Evolutionary conservation across 495 filamentous ascomycete genomes (phyloP).

Genomic region (Sporormia fimetaria): DNA sequence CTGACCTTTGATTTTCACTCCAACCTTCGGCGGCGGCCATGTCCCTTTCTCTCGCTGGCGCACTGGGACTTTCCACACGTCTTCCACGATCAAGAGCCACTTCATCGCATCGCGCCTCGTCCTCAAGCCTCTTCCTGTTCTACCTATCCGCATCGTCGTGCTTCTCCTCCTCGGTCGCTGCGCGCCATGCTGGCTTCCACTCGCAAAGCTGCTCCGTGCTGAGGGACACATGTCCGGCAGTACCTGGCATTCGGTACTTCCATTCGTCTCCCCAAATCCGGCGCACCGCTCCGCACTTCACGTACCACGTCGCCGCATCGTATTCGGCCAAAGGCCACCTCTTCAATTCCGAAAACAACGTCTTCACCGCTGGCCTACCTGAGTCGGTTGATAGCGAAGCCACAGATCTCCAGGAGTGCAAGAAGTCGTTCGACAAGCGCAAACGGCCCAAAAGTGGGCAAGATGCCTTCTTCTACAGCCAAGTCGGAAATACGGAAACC

Average conservation of each 20-base stretch:
- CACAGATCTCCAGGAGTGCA: conserved; percentile 17
- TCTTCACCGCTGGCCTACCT: conserved; percentile 22
- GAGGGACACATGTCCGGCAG: conserved; percentile 8
- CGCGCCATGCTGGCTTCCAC: conserved; percentile 1
- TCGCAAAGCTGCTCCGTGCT: conserved; percentile 10
- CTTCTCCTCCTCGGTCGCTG: conserved; percentile 6
- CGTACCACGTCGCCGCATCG: conserved; percentile 55
- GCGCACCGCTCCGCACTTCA: conserved; percentile 34
- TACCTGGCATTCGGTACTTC: conserved; percentile 10
- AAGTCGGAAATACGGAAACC: conserved; percentile 46
- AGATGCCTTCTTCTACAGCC: conserved; percentile 90
- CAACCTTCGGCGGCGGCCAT: conserved; percentile 19
- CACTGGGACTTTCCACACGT: conserved; percentile 6
- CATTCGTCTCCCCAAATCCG: conserved; percentile 12
- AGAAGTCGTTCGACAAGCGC: conserved; percentile 39
- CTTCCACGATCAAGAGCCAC: conserved; percentile 7
- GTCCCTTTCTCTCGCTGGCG: conserved; percentile 15
- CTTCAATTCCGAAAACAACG: conserved; percentile 46
- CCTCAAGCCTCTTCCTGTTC: conserved; percentile 14
- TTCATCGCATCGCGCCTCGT: conserved; percentile 3
- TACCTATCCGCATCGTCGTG: conserved; percentile 18
- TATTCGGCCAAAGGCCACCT: conserved; percentile 66
- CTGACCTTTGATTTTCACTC: conserved; percentile 5
- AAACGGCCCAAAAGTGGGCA: conserved; percentile 71
- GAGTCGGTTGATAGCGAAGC: conserved; percentile 9